Evolutionary conservation across 2,329 filamentous ascomycete genomes (phyloP).

Genomic region (Colletotrichum camelliae): DNA sequence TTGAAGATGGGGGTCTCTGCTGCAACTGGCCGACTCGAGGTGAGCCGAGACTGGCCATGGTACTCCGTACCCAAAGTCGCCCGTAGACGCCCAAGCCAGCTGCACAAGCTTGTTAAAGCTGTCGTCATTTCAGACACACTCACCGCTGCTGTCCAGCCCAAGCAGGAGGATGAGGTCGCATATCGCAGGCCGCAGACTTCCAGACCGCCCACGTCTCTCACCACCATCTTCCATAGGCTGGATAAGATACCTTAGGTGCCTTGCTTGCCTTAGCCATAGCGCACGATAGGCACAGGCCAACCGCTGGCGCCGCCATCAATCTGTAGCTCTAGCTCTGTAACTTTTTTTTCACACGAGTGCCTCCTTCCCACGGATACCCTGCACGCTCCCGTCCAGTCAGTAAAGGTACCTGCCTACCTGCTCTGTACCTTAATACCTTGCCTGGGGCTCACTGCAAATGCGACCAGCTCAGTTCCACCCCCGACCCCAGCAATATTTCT

Average conservation of each 20-base stretch:
- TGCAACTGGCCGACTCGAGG: background rate
- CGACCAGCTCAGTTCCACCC: background rate
- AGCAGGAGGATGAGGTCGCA: background rate
- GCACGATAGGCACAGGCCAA: background rate
- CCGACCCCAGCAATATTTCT: conserved; percentile 11
- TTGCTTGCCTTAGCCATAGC: background rate
- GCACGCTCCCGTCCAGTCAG: background rate
- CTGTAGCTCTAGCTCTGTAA: background rate
- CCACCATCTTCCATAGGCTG: background rate
- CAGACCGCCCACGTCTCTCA: background rate
- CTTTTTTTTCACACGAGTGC: background rate
- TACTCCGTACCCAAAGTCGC: background rate
- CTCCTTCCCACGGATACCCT: background rate
- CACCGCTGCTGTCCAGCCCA: conserved; percentile 1
- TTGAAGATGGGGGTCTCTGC: background rate
- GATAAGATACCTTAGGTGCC: background rate
- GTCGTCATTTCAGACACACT: conserved; percentile 15
- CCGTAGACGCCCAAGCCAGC: background rate
- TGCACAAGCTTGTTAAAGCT: background rate
- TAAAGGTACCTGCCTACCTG: background rate
- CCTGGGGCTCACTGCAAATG: background rate
- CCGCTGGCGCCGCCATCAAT: background rate
- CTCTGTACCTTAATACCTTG: too few relatives aligned
- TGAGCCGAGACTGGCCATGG: background rate
- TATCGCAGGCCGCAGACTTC: background rate